phyloP scores from a whole-genome alignment of 2,329 filamentous ascomycete genomes.

The Cryphonectria nitschkei region DNA sequence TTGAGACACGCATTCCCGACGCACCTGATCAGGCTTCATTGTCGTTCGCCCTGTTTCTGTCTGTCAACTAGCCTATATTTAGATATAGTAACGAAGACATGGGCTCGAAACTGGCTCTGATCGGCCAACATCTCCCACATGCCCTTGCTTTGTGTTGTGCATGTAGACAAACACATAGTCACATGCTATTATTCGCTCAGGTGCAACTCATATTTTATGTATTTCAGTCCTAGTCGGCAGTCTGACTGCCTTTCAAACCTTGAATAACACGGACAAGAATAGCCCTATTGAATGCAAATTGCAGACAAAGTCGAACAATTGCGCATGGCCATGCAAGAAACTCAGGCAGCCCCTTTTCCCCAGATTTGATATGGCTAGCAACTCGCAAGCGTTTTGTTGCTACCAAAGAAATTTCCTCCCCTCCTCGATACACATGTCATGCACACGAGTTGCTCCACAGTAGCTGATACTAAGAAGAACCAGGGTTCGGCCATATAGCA shows the following conservation, averaged over 20 bases:
- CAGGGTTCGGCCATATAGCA: not conserved
- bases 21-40: not conserved
- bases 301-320: not conserved
- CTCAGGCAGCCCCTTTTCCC: not conserved
- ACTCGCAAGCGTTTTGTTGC: not conserved
- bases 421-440: not conserved
- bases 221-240: not conserved
- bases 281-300: not conserved
- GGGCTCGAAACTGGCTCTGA: not conserved
- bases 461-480: slow-evolving; percentile 6
- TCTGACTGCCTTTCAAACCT: not conserved
- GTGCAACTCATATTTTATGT: not conserved
- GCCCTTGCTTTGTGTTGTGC: not conserved
- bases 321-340: not conserved
- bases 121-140: not conserved
- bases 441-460: not conserved
- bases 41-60: not conserved
- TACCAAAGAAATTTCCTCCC: not conserved
- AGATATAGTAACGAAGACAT: not conserved
- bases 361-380: not conserved
- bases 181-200: not conserved
- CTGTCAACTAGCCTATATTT: not conserved
- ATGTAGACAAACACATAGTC: not conserved
- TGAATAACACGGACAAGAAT: not conserved
- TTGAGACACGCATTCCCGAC: not conserved